phyloP scores from a whole-genome alignment of 129 eudicot genomes.

The Flaveria sonorensis region DNA sequence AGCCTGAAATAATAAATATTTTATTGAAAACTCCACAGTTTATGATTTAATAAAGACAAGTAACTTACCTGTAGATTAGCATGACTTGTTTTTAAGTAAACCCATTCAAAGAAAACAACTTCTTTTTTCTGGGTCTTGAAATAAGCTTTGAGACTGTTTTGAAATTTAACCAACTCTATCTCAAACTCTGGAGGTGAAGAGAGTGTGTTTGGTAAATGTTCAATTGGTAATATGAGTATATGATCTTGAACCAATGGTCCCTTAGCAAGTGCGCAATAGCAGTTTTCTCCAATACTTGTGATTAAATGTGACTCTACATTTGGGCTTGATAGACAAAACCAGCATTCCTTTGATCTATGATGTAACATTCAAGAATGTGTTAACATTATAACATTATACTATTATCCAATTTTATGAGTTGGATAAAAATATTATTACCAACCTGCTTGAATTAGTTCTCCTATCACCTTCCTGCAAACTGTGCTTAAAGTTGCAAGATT shows the following conservation, averaged over 20 bases:
- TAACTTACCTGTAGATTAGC: conserved; percentile 86
- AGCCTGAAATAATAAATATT: conserved; percentile 46
- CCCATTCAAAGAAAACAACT: conserved; percentile 87
- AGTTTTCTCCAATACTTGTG: conserved; percentile 73
- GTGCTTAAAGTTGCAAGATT: conserved; percentile 84
- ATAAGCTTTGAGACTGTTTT: conserved; percentile 67
- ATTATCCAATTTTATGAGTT: not conserved
- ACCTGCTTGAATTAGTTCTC: conserved; percentile 60
- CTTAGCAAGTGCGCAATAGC: conserved; percentile 87
- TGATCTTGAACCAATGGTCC: conserved; percentile 90
- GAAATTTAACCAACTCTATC: conserved; percentile 59
- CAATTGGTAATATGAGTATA: conserved; percentile 81
- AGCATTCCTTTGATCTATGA: conserved; percentile 87
- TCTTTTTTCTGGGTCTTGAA: conserved; percentile 69
- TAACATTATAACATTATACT: not conserved
- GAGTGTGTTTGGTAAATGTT: conserved; percentile 78
- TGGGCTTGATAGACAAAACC: conserved; percentile 99
- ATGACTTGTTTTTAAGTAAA: conserved; percentile 71
- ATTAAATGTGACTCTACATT: conserved; percentile 90
- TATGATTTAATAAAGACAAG: conserved; percentile 1
- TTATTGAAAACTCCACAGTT: not conserved
- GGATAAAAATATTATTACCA: conserved; percentile 3
- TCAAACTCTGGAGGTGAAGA: conserved; percentile 72
- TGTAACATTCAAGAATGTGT: not conserved
- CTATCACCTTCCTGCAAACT: conserved; percentile 62